phyloP scores from a whole-genome alignment of 2,329 filamentous ascomycete species.

The Apiospora sp. region DNA sequence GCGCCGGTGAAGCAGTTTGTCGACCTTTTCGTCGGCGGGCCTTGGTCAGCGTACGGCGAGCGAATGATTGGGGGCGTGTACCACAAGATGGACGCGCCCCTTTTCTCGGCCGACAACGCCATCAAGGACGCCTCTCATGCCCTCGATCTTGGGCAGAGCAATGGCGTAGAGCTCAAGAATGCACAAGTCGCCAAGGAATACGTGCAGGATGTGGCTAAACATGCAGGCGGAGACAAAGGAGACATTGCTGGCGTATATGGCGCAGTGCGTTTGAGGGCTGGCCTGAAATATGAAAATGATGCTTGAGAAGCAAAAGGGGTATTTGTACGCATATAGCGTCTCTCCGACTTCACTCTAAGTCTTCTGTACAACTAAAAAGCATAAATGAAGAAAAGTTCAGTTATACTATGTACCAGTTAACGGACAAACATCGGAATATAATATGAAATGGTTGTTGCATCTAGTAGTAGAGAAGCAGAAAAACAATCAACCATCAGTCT shows the following conservation, averaged over 20 bases:
- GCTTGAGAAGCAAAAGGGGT: slow-evolving; percentile 32
- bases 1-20: slow-evolving; percentile 76
- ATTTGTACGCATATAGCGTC: neutral
- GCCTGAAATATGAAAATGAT: slow-evolving; percentile 76
- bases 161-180: slow-evolving; percentile 69
- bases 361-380: neutral
- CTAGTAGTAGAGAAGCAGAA: neutral
- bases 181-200: slow-evolving; percentile 74
- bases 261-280: slow-evolving; percentile 75
- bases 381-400: too few relatives aligned
- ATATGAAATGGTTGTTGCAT: neutral
- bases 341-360: too few relatives aligned
- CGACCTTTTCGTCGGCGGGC: slow-evolving; percentile 76
- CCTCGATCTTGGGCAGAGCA: slow-evolving; percentile 67
- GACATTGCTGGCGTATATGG: slow-evolving; percentile 88
- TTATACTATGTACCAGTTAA: neutral
- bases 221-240: slow-evolving; percentile 70
- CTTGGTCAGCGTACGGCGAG: slow-evolving; percentile 76
- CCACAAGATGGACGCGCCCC: slow-evolving; percentile 76
- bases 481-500: neutral
- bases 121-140: slow-evolving; percentile 85
- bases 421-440: neutral
- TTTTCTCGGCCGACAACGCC: slow-evolving; percentile 84
- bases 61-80: slow-evolving; percentile 82
- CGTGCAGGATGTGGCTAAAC: slow-evolving; percentile 72